Evolutionary conservation across 148 eudicot species (phyloP), one percentile per base, ranked within the genome.

Genomic region (Rhododendron vialii): DNA sequence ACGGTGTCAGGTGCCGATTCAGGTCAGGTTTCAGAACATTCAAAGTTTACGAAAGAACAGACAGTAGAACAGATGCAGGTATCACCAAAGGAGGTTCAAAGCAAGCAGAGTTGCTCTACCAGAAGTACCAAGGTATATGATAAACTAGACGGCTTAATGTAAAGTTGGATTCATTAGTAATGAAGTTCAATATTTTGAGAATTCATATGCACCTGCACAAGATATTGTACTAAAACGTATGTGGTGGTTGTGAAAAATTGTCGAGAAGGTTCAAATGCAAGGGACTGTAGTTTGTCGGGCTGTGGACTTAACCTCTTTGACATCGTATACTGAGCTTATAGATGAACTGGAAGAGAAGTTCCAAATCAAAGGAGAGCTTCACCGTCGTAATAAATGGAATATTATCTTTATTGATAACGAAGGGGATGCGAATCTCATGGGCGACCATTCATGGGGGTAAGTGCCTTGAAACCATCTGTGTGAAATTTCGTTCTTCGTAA

Each of bases 221-320:
- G 69, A 63, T 86, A 5, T 11, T 41, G 81, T 76, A 45, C 50
- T 26, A 48, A 43, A 45, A 38, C 57, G 24, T 57, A 33, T 85
- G 81, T 18, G 22, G 35, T 83, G 15, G 65, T 53, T 63, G 48
- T 82, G 77, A 36, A 67, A 26, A 57, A 43, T 71, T 75, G 17
- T 36, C 86, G 59, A 30, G 53, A 85, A 96, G 98, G 98, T 96
- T 53, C 99, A 93, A 93, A 97, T 97, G 99, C 94, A 95, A 89
- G 99, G 99, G 26, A 90, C 94, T 87, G 93, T 94, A 11, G 99
- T 97, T 74, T 98, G 98, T n/a, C 94, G 99, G 83, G 99, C 99
- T 5, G 98, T 97, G 83, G 99, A 97, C 88, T 91, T 97, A 82
- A 87, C 94, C 11, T 73, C 82, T 4, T 85, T 97, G 78, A 88